A percentile compares a stretch with the other conserved stretches of the same genome.
Conservation (phyloP, 768 basidiomycete genomes). For the Tricholoma hemisulphureum region DNA sequence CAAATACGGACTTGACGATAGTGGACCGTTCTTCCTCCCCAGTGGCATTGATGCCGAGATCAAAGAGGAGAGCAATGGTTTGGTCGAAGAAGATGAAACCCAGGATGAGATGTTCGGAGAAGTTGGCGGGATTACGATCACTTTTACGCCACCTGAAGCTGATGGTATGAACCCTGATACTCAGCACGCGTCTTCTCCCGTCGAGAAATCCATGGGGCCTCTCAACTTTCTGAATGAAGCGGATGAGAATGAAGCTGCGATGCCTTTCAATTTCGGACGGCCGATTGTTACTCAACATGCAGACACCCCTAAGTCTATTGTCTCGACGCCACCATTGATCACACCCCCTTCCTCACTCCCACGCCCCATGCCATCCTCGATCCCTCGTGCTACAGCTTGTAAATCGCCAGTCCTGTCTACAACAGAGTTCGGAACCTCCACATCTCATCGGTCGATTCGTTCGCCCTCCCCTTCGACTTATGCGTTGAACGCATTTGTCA, state of each 20-base stretch:
- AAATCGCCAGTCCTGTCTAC: slow-evolving; percentile 36
- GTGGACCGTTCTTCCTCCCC: slow-evolving; percentile 47
- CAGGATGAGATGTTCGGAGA: slow-evolving; percentile 53
- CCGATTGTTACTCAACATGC: not conserved
- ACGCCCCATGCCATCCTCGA: slow-evolving; percentile 45
- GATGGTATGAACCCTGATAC: slow-evolving; percentile 30
- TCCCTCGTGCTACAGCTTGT: slow-evolving; percentile 40
- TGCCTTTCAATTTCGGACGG: slow-evolving; percentile 15
- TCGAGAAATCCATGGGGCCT: slow-evolving; percentile 29
- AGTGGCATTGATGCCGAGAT: slow-evolving; percentile 38
- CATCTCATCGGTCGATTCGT: slow-evolving; percentile 30
- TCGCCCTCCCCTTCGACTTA: slow-evolving; percentile 25
- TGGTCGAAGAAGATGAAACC: slow-evolving; percentile 40
- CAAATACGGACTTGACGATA: slow-evolving; percentile 47
- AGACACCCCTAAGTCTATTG: slow-evolving; percentile 1
- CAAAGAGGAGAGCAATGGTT: slow-evolving; percentile 19
- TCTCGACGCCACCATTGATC: slow-evolving; percentile 14
- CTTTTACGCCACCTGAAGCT: slow-evolving; percentile 61
- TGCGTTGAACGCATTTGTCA: slow-evolving; percentile 37
- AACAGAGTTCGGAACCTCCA: slow-evolving; percentile 25
- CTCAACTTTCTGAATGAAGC: slow-evolving; percentile 32
- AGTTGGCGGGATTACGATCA: slow-evolving; percentile 72
- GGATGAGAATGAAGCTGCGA: slow-evolving; percentile 18
- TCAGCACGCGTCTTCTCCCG: slow-evolving; percentile 29
- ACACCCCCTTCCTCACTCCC: slow-evolving; percentile 34